Base-by-base conservation (phyloP, 495 filamentous ascomycete genomes). In the Penicillium daleae region DNA sequence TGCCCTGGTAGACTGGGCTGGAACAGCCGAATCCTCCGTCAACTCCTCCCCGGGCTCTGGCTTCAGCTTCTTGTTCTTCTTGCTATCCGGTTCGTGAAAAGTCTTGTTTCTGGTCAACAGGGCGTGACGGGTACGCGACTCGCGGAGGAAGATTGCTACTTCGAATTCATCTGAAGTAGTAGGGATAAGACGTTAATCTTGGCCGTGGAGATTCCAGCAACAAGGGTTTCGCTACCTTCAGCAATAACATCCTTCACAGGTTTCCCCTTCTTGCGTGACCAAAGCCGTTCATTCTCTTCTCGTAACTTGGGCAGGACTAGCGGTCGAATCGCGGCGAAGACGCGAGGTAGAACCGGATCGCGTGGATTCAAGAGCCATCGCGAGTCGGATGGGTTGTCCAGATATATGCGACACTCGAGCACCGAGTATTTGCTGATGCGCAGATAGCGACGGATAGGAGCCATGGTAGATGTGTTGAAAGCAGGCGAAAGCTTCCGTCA, bases 361-460 rank as follows among this genome's bases (percentile, higher is more conserved):
- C 86, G 84, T 19, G 88, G 74, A 51, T 73, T 64, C 49, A 97
- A 83, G 9, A 99, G 87, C 95, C 95, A 99, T 61, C 87, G 81
- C 42, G 88, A 83, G 48, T 96, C 88, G 8, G 90, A 85, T 3
- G 95, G 95, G 59, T 91, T 92, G 60, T 97, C 95, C 48, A 97
- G 86, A 76, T 97, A 99, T 67, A 99, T 94, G 42, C 94, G 92
- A 53, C 89, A 90, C 83, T 99, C 95, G 50, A 99, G 84, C 58
- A 97, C 92, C 19, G 95, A 96, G 75, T 90, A 90, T 71, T 92
- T 90, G 61, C 88, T 90, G 60, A 95, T 93, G 50, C 91, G 83
- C 57, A 95, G 85, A 66, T 95, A 95, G 64, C 91, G 85, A 37
- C 91, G 88, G 48, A 93, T 89, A 10, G 91, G 92, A 33, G 91